phyloP scores from a whole-genome alignment of 2,329 filamentous ascomycete species.

The Scolecobasidium constrictum region DNA sequence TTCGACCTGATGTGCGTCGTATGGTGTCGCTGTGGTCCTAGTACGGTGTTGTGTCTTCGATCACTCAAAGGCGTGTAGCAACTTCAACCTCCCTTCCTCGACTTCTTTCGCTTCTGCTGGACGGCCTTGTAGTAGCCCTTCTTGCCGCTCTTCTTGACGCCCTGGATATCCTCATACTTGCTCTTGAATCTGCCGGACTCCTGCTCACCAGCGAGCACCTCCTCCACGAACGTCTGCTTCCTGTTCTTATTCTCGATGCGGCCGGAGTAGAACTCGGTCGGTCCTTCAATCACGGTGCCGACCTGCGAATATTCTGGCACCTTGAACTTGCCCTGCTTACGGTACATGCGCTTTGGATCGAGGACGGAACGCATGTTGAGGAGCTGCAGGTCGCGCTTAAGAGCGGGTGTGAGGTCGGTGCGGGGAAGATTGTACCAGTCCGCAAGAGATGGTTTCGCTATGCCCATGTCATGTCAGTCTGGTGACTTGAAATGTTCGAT shows the following conservation, averaged over 20 bases:
- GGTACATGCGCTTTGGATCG: constrained; percentile 83
- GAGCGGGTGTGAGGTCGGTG: constrained; percentile 70
- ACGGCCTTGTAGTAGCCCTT: constrained; percentile 81
- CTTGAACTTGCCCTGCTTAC: constrained; percentile 67
- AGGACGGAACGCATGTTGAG: constrained; percentile 81
- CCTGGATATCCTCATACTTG: constrained; percentile 81
- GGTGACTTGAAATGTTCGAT: constrained; percentile 19
- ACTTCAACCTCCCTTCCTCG: constrained; percentile 2
- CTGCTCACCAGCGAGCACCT: constrained; percentile 61
- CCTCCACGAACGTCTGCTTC: constrained; percentile 77
- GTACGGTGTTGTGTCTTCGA: too few relatives aligned
- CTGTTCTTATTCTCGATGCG: constrained; percentile 78
- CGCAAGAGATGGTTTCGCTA: constrained; percentile 60
- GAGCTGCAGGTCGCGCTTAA: constrained; percentile 83
- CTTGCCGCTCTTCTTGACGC: constrained; percentile 73
- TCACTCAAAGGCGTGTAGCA: not conserved
- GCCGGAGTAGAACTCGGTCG: constrained; percentile 75
- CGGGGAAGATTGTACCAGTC: constrained; percentile 83
- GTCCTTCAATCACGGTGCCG: constrained; percentile 77
- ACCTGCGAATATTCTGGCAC: constrained; percentile 79
- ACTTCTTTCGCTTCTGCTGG: constrained; percentile 43
- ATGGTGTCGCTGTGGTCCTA: too few relatives aligned
- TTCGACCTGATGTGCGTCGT: too few relatives aligned
- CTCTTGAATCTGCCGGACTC: constrained; percentile 63
- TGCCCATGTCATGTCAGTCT: constrained; percentile 32